Conservation (phyloP, 176 grass and related monocot species). For the Oryza glumipatula region DNA sequence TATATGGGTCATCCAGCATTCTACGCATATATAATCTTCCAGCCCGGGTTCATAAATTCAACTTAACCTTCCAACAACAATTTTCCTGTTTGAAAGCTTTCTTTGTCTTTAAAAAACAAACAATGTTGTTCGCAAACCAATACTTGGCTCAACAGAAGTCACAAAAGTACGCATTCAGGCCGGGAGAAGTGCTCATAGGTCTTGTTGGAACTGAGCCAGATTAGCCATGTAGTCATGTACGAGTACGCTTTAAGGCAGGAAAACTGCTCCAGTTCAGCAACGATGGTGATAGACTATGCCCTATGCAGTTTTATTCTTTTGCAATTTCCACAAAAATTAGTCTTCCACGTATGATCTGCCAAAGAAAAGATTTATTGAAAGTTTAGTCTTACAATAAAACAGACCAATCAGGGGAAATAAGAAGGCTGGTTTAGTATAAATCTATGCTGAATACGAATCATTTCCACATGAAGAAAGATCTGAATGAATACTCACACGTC, state of each 20-base stretch:
- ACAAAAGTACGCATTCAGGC: neutral
- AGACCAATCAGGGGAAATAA: neutral
- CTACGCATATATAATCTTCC: no score
- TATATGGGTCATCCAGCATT: neutral
- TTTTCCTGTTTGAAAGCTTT: no score
- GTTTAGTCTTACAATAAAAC: neutral
- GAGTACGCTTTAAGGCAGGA: neutral
- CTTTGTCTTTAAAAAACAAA: neutral
- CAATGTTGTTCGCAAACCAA: slow-evolving; percentile 2
- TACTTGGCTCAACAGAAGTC: neutral
- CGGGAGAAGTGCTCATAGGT: no score
- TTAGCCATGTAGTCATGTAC: neutral
- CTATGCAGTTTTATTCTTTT: slow-evolving; percentile 26
- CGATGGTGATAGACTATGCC: neutral
- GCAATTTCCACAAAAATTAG: slow-evolving; percentile 64
- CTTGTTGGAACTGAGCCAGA: neutral
- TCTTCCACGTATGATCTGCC: slow-evolving; percentile 48
- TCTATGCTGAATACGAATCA: neutral
- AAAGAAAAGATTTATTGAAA: neutral
- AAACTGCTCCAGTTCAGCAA: neutral
- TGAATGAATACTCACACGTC: neutral
- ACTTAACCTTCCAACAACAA: no score
- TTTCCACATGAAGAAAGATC: neutral
- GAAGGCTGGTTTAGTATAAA: neutral
- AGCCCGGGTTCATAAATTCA: no score